Evolutionary conservation across 2,329 filamentous ascomycete genomes (phyloP).

Genomic region (Talaromyces albobiverticillius): DNA sequence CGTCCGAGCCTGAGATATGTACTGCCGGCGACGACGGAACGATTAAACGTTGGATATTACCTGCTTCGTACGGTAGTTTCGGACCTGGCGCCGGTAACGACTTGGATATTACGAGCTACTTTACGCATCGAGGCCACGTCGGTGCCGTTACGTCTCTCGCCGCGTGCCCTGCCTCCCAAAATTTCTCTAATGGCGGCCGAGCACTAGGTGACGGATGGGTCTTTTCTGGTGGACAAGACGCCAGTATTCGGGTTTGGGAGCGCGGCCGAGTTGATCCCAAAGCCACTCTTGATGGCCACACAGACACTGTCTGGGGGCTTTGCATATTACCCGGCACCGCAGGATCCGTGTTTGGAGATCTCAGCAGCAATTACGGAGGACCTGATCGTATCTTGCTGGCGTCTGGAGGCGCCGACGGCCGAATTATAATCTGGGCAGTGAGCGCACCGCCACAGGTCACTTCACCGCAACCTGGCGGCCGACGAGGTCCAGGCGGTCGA

Average conservation of each 20-base stretch:
- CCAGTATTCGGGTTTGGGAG: conserved; percentile 93
- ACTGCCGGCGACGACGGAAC: conserved; percentile 93
- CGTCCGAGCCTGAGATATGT: conserved; percentile 93
- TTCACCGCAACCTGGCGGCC: conserved; percentile 71
- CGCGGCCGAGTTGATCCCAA: conserved; percentile 91
- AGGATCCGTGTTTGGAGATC: conserved; percentile 73
- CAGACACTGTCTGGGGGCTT: conserved; percentile 92
- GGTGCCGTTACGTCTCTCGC: conserved; percentile 84
- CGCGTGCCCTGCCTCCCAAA: conserved; percentile 81
- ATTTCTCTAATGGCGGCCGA: conserved; percentile 83
- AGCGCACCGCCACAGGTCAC: conserved; percentile 83
- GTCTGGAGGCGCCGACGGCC: conserved; percentile 86
- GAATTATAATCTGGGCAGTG: conserved; percentile 90
- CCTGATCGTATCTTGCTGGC: conserved; percentile 85
- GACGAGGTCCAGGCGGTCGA: conserved; percentile 72
- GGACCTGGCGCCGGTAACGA: conserved; percentile 63
- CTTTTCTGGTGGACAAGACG: conserved; percentile 94
- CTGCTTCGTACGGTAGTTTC: conserved; percentile 68
- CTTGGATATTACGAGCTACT: conserved; percentile 87
- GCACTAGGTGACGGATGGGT: conserved; percentile 95
- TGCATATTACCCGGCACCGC: conserved; percentile 85
- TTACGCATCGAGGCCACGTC: conserved; percentile 91
- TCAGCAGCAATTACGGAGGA: conserved; percentile 69
- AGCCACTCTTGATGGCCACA: conserved; percentile 88
- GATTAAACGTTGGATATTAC: conserved; percentile 95